A percentile compares a stretch with the other conserved stretches of the same genome.
Evolutionary conservation across 345 rosid species (phyloP).

Genomic region (Brassica rapa): DNA sequence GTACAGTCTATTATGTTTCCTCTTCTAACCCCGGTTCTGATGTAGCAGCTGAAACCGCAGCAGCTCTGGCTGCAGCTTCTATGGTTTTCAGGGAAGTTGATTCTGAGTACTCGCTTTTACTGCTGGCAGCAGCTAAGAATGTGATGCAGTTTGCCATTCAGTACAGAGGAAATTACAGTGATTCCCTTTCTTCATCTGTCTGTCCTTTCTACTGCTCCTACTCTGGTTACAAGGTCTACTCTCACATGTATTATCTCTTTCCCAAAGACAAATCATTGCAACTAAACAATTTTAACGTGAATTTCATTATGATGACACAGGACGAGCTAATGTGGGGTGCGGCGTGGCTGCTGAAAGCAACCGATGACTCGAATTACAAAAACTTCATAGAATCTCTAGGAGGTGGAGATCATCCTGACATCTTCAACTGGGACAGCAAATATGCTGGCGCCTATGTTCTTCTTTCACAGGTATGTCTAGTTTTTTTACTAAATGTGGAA

Average conservation of each 20-base stretch:
- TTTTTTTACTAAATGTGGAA: too few relatives aligned
- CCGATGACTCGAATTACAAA: conserved; percentile 59
- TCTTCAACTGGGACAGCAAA: conserved; percentile 95
- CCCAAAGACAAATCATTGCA: too few relatives aligned
- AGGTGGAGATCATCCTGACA: conserved; percentile 70
- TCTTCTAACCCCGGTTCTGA: conserved; percentile 81
- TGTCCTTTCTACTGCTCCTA: conserved; percentile 94
- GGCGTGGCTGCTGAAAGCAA: conserved; percentile 40
- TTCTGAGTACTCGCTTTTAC: conserved; percentile 50
- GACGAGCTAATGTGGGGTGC: conserved; percentile 94
- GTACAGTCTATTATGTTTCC: conserved; percentile 70
- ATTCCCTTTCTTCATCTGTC: conserved; percentile 70
- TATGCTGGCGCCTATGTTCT: conserved; percentile 85
- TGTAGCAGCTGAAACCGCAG: conserved; percentile 87
- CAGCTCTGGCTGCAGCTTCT: conserved; percentile 87
- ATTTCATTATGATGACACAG: conserved; percentile 46
- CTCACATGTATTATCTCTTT: too few relatives aligned
- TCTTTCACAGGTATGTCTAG: conserved; percentile 56
- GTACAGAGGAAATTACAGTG: conserved; percentile 76
- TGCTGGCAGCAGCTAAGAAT: conserved; percentile 58
- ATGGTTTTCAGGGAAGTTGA: conserved; percentile 73
- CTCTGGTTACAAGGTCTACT: conserved; percentile 88
- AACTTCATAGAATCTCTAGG: conserved; percentile 62
- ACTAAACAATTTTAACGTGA: too few relatives aligned
- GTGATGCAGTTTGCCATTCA: conserved; percentile 82